phyloP scores from a whole-genome alignment of 352 stramenopile genomes.

The Globisporangium uncinulatum region DNA sequence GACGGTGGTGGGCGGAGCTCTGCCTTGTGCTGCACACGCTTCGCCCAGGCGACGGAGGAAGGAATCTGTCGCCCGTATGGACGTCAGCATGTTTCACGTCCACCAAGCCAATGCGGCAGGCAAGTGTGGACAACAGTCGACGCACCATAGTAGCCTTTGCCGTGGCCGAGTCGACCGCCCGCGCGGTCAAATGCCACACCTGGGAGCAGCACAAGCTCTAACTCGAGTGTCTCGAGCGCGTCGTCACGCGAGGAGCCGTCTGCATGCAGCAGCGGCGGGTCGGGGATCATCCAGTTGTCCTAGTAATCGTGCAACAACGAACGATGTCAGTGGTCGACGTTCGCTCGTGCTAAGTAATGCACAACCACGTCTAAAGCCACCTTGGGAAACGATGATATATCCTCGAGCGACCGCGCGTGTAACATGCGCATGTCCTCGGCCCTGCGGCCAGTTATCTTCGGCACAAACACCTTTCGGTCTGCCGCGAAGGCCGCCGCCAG shows the following conservation, averaged over 20 bases:
- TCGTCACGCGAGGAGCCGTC: conserved; percentile 28
- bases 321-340: too few relatives aligned
- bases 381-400: conserved; percentile 81
- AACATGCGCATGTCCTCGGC: conserved; percentile 81
- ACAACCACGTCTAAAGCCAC: conserved; percentile 13
- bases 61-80: conserved; percentile 32
- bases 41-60: conserved; percentile 62
- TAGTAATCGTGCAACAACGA: conserved; percentile 13
- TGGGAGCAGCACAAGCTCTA: conserved; percentile 80
- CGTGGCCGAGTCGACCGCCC: conserved; percentile 80
- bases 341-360: too few relatives aligned
- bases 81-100: too few relatives aligned
- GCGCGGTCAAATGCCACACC: conserved; percentile 74
- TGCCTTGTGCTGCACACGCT: conserved; percentile 29
- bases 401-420: conserved; percentile 43
- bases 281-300: conserved; percentile 87
- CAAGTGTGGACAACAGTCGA: not conserved
- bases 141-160: conserved; percentile 86
- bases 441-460: conserved; percentile 70
- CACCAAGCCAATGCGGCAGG: too few relatives aligned
- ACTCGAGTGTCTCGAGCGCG: conserved; percentile 34
- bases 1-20: conserved; percentile 41
- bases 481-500: conserved; percentile 48
- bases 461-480: conserved; percentile 80
- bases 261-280: conserved; percentile 38